A percentile compares a stretch with the other conserved stretches of the same genome.
phyloP scores from a whole-genome alignment of 169 alveolate species.

The Theileria equi region DNA sequence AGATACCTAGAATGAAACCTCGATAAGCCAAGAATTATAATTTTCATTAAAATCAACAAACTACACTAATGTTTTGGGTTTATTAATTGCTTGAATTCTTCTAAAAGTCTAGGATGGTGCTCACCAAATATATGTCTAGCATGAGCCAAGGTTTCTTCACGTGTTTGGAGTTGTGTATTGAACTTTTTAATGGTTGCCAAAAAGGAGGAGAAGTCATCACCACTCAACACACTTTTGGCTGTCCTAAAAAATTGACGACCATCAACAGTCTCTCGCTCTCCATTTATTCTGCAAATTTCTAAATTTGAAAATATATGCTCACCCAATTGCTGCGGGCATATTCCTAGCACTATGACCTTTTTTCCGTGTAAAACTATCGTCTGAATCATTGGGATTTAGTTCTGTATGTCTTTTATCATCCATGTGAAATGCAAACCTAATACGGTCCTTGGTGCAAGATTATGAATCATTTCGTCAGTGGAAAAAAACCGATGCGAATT shows the following conservation, averaged over 20 bases:
- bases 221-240: constrained; percentile 70
- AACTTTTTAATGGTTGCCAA: constrained; percentile 79
- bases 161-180: constrained; percentile 80
- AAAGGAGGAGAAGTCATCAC: constrained; percentile 76
- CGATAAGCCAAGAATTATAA: neutral
- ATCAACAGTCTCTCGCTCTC: constrained; percentile 39
- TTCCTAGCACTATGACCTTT: constrained; percentile 14
- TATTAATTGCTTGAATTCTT: constrained; percentile 51
- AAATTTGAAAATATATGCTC: neutral
- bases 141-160: constrained; percentile 73
- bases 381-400: constrained; percentile 22
- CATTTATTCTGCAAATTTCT: neutral
- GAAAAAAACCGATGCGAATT: constrained; percentile 19
- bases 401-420: neutral
- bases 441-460: constrained; percentile 33
- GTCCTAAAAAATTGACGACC: constrained; percentile 64
- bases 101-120: constrained; percentile 19
- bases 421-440: constrained; percentile 16
- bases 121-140: constrained; percentile 70
- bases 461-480: constrained; percentile 44
- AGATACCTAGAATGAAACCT: neutral
- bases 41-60: neutral
- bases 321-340: neutral
- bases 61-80: neutral
- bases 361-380: neutral